Evolutionary conservation across 768 basidiomycete genomes (phyloP), one percentile per base, ranked within the genome.

Genomic region (Mycena haematopus): DNA sequence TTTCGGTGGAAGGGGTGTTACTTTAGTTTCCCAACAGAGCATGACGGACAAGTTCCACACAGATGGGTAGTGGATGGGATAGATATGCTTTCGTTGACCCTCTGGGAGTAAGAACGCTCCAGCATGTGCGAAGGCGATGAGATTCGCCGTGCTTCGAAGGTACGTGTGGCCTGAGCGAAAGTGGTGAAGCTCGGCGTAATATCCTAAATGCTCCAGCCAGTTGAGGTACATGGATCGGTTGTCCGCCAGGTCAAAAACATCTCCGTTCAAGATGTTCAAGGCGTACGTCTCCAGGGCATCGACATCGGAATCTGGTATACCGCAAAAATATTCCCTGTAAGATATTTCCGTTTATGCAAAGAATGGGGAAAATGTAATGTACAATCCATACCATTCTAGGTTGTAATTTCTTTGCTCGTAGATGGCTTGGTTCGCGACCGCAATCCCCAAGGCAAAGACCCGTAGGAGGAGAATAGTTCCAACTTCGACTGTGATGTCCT

Each of bases 201-300:
- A 55, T 22, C 57, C 57, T 5, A 64, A 40, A 46, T 64, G 63
- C 0, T 24, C 58, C 15, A 64, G 19, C 63, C 63, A 64, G 53
- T 59, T 40, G 24, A 64, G 42, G 31, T 58, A 64, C 21, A 59
- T 22, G 15, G 29, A 11, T 27, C 52, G 40, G 47, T 64, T 51
- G 13, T 59, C 17, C n/a, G 46, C 29, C 62, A 64, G 55, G 52
- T 64, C 62, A 29, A 58, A 64, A 21, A 54, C 44, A 22, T 64
- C 57, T 22, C 56, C 52, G 40, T 58, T 58, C 56, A 36, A 36
- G 40, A 15, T 10, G 5, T 19, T n/a, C 40, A 64, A 55, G 27
- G 62, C 57, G 31, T 19, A 21, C 21, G 15, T 33, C 38, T 64
- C 62, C 17, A 64, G 42, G 13, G 45, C 38, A 35, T 55, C 57